Conservation (phyloP, 352 stramenopile genomes). For the Globisporangium cederbergense region DNA sequence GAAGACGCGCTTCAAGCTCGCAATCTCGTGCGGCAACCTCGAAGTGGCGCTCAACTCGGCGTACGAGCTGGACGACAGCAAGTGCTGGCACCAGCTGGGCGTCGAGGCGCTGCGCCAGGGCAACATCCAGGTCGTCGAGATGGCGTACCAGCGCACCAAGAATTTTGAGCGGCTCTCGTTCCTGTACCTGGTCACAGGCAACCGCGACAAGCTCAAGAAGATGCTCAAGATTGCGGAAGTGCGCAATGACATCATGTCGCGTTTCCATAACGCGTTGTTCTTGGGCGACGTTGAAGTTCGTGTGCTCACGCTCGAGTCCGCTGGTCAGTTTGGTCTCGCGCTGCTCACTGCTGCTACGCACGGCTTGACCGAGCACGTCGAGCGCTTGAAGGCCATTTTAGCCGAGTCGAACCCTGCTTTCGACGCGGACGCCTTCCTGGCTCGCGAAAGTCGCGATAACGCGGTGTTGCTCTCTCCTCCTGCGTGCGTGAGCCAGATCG, state of each 20-base stretch:
- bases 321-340: conserved; percentile 94
- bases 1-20: conserved; percentile 97
- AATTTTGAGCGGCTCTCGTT: conserved; percentile 99
- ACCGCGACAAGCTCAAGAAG: conserved; percentile 98
- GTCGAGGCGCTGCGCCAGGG: conserved; percentile 97
- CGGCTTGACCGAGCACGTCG: conserved; percentile 93
- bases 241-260: conserved; percentile 97
- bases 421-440: conserved; percentile 61
- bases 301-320: conserved; percentile 94
- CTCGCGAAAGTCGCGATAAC: conserved; percentile 57
- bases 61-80: conserved; percentile 93
- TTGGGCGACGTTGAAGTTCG: conserved; percentile 95
- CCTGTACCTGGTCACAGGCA: conserved; percentile 98
- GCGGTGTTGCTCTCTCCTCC: conserved; percentile 91
- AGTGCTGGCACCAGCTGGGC: conserved; percentile 97
- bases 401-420: conserved; percentile 88
- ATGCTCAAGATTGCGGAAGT: conserved; percentile 99
- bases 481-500: conserved; percentile 89
- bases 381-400: conserved; percentile 90
- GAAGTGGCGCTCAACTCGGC: conserved; percentile 97
- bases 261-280: conserved; percentile 98
- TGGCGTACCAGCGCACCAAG: conserved; percentile 99
- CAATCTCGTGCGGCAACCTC: conserved; percentile 98
- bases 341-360: conserved; percentile 96
- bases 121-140: conserved; percentile 99